Base-by-base conservation (phyloP, 257 asterid species). In the Scutellaria barbata region DNA sequence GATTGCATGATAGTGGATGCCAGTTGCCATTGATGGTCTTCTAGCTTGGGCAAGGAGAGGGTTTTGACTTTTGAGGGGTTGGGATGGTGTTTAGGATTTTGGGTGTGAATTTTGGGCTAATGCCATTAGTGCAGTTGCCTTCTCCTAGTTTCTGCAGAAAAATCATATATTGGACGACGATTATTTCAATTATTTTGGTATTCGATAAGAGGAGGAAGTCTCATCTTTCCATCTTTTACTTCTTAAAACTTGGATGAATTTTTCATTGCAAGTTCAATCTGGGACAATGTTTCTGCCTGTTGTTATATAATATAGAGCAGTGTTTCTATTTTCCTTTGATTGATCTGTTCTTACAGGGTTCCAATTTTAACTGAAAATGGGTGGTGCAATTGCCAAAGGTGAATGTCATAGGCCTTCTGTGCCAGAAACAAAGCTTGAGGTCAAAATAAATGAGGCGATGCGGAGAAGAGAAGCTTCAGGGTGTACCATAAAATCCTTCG, bases 341-440 rank as follows among this genome's bases (percentile, higher is more conserved):
- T 41, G 22, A 16, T 37, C 4, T 13, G 11, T 50, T 72, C 45
- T 58, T 68, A 61, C 81, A 80, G 77, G 37, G 64, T 50, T 16
- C 41, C 53, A 25, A 50, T 39, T 9, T 74, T 12, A 71, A 66
- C 76, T 30, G 39, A 71, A 78, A 70, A 93, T 93, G 98, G 97
- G 97, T 80, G 89, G 88, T 70, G 84, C 74, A 51, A 68, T 80
- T 8, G 82, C 79, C 54, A 93, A 75, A 81, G 71, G 54, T 68
- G 92, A 80, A 41, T 86, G 87, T 73, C 81, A 83, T 0, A 65
- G 11, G 72, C 61, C 79, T 50, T 79, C 73, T 22, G 75, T 69
- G 48, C 79, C 90, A 0, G 87, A 83, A 80, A 86, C 98, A 4
- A 89, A 89, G 82, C 96, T 93, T 5, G 98, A 88, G 81, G 88